These are phyloP conservation scores for Eimeria falciformis DNA, from an alignment of 169 alveolate genomes.

Conservation along the genomic window DNA sequence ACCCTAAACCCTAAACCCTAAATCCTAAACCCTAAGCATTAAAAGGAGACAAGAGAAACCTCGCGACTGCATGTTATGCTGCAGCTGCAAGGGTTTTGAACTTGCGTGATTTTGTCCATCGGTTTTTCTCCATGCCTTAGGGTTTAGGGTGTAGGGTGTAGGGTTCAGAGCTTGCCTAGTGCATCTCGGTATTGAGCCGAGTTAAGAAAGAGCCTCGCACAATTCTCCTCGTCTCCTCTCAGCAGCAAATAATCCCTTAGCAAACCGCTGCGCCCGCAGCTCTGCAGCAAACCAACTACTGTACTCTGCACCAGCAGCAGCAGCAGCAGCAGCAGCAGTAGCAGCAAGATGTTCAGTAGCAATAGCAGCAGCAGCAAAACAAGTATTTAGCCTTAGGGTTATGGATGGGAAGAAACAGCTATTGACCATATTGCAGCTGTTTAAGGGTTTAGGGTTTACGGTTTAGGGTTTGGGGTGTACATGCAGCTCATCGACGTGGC, in stretches of 20 bases:
- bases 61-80: too few species aligned
- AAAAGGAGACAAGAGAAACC: neutral
- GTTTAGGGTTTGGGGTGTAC: neutral
- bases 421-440: neutral
- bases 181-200: conserved; percentile 23
- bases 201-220: neutral
- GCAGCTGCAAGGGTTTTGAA: too few species aligned
- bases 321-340: conserved; percentile 19
- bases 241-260: conserved; percentile 6
- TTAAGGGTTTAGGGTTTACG: too few species aligned
- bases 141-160: too few species aligned
- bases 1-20: neutral
- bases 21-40: neutral
- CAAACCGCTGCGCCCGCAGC: conserved; percentile 28
- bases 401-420: neutral
- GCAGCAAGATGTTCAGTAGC: neutral
- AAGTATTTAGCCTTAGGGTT: neutral
- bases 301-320: conserved; percentile 21
- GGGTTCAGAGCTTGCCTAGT: conserved; percentile 8
- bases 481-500: conserved; percentile 21
- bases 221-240: neutral
- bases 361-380: neutral
- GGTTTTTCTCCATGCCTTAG: too few species aligned
- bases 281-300: conserved; percentile 12
- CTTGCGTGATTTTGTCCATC: too few species aligned